phyloP scores from a whole-genome alignment of 768 basidiomycete species.

The Termitomyces sp. region DNA sequence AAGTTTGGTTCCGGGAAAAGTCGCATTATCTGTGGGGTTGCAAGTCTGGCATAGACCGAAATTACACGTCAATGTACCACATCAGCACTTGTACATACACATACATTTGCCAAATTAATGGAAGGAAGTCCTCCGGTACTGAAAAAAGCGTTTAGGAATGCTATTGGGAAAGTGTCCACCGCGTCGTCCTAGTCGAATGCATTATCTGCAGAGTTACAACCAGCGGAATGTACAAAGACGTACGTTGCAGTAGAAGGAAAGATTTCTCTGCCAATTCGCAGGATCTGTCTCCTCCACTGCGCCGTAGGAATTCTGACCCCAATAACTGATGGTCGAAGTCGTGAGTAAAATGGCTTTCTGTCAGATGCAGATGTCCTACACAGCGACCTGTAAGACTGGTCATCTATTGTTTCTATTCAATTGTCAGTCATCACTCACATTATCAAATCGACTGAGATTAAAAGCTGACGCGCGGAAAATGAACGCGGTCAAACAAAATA shows the following conservation, averaged over 20 bases:
- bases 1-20: conserved; percentile 58
- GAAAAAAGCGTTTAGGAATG: conserved; percentile 66
- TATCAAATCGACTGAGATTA: conserved; percentile 56
- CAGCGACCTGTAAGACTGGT: conserved; percentile 37
- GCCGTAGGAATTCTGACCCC: conserved; percentile 75
- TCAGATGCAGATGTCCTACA: conserved; percentile 30
- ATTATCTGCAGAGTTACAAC: not conserved
- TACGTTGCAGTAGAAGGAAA: conserved; percentile 62
- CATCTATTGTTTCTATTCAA: not conserved
- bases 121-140: conserved; percentile 55
- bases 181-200: conserved; percentile 44
- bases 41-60: conserved; percentile 42
- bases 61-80: not conserved
- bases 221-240: conserved; percentile 9
- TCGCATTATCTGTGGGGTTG: conserved; percentile 46
- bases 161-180: conserved; percentile 63
- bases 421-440: conserved; percentile 32
- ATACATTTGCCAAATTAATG: conserved; percentile 64
- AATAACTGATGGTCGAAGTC: conserved; percentile 38
- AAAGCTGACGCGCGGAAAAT: conserved; percentile 30
- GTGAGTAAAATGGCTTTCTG: not conserved
- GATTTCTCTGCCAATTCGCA: conserved; percentile 52
- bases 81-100: conserved; percentile 28
- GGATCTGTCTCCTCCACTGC: conserved; percentile 41
- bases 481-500: conserved; percentile 3